Evolutionary conservation across 352 stramenopile genomes (phyloP).

Genomic region (Elongisporangium prolatum): DNA sequence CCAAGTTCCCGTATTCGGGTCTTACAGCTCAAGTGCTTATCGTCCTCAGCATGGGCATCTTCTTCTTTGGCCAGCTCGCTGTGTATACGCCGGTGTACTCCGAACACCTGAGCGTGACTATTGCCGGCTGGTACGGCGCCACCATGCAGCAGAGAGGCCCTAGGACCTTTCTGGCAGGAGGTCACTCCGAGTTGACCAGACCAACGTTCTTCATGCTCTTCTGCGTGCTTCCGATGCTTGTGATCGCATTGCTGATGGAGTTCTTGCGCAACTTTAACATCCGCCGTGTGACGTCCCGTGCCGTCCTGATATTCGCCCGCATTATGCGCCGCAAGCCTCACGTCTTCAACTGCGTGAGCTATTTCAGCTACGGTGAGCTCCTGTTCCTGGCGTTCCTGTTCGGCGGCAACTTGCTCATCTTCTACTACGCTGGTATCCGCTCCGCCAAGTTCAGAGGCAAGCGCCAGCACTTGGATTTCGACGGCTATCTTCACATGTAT

Average conservation of each 20-base stretch:
- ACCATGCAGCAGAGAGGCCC: too few relatives aligned
- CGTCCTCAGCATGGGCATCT: too few relatives aligned
- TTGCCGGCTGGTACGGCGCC: constrained; percentile 25
- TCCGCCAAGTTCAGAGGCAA: constrained; percentile 14
- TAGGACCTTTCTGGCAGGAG: not conserved
- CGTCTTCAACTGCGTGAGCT: constrained; percentile 19
- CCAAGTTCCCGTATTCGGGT: too few relatives aligned
- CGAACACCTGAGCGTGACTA: constrained; percentile 6
- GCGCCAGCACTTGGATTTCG: constrained; percentile 18
- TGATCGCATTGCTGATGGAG: constrained; percentile 36
- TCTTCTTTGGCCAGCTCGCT: constrained; percentile 11
- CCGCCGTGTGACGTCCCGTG: constrained; percentile 28
- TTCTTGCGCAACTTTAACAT: constrained; percentile 32
- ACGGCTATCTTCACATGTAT: constrained; percentile 37
- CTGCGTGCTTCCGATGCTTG: constrained; percentile 35
- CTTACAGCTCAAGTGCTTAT: too few relatives aligned
- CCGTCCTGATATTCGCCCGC: constrained; percentile 31
- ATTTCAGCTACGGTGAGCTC: constrained; percentile 56
- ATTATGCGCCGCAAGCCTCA: constrained; percentile 42
- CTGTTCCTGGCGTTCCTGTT: constrained; percentile 42
- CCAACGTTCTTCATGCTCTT: constrained; percentile 54
- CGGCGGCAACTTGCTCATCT: constrained; percentile 48
- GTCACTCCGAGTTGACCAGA: constrained; percentile 48
- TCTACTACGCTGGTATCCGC: constrained; percentile 37
- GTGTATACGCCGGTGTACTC: constrained; percentile 19